These are phyloP conservation scores for Paecilomyces formosus DNA, from an alignment of 2,329 filamentous ascomycete genomes.

Conservation along the genomic window DNA sequence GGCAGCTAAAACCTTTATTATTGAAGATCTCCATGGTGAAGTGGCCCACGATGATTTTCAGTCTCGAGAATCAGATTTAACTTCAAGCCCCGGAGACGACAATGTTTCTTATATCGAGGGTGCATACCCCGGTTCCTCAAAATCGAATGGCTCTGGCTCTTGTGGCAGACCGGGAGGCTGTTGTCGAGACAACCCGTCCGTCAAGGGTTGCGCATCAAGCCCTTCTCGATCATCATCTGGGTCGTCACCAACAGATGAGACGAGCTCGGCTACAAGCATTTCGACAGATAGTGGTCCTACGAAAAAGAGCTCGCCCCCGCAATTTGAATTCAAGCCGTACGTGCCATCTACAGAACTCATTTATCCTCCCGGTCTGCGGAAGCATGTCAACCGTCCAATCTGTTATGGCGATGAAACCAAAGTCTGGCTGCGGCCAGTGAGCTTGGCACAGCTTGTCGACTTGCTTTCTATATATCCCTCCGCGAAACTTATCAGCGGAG, in stretches of 20 bases:
- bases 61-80: slow-evolving; percentile 45
- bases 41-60: slow-evolving; percentile 45
- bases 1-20: slow-evolving; percentile 68
- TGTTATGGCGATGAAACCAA: slow-evolving; percentile 83
- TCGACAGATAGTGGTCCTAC: not conserved
- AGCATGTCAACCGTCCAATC: slow-evolving; percentile 66
- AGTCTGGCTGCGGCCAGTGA: slow-evolving; percentile 74
- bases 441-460: slow-evolving; percentile 68
- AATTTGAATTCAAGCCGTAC: slow-evolving; percentile 80
- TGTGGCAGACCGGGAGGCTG: slow-evolving; percentile 20
- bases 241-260: not conserved
- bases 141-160: slow-evolving; percentile 8
- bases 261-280: slow-evolving; percentile 1
- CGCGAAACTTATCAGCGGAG: slow-evolving; percentile 82
- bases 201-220: slow-evolving; percentile 4
- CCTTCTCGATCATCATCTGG: not conserved
- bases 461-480: slow-evolving; percentile 73
- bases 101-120: slow-evolving; percentile 26
- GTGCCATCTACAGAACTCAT: slow-evolving; percentile 81
- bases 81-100: slow-evolving; percentile 32
- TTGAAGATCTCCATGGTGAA: slow-evolving; percentile 43
- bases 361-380: slow-evolving; percentile 71
- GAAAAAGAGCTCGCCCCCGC: slow-evolving; percentile 55
- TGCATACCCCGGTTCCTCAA: not conserved
- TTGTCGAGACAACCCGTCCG: slow-evolving; percentile 13